Percentiles rank a stretch among this genome's conserved stretches.
Conservation (phyloP, 2,329 filamentous ascomycete genomes). For the Ophiocordyceps camponoti-leonardi region DNA sequence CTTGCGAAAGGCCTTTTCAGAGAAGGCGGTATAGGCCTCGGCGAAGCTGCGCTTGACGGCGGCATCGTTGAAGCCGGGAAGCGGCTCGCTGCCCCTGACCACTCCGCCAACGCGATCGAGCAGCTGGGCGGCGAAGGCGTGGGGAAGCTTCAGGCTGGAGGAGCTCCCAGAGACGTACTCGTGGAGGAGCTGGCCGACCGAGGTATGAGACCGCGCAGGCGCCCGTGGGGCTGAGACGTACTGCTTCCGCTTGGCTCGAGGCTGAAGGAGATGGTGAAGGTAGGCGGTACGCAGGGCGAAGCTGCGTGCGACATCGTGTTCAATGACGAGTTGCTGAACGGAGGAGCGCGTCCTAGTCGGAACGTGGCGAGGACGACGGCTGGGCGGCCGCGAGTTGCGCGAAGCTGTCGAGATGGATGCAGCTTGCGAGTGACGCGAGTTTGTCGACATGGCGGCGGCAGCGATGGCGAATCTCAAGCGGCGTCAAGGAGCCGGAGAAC, state of each 20-base stretch:
- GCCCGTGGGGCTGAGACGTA: slow-evolving; percentile 55
- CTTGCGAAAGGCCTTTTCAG: slow-evolving; percentile 73
- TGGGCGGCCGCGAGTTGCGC: slow-evolving; percentile 18
- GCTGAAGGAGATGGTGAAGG: slow-evolving; percentile 83
- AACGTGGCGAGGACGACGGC: slow-evolving; percentile 21
- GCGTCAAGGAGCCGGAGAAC: slow-evolving; percentile 13
- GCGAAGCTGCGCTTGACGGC: slow-evolving; percentile 87
- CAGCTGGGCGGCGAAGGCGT: slow-evolving; percentile 32
- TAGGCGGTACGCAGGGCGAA: slow-evolving; percentile 84
- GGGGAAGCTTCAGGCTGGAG: slow-evolving; percentile 36
- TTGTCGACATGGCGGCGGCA: slow-evolving; percentile 28
- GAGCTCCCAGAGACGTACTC: slow-evolving; percentile 50
- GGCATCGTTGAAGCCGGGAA: slow-evolving; percentile 83
- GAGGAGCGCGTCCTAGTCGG: slow-evolving; percentile 19
- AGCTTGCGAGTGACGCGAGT: slow-evolving; percentile 18
- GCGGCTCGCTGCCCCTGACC: slow-evolving; percentile 61
- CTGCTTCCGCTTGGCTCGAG: slow-evolving; percentile 75
- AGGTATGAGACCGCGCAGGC: slow-evolving; percentile 45
- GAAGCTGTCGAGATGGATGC: neutral
- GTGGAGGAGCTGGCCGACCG: slow-evolving; percentile 72
- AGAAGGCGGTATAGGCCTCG: slow-evolving; percentile 84
- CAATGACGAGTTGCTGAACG: slow-evolving; percentile 29
- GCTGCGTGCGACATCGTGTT: slow-evolving; percentile 70
- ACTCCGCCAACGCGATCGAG: slow-evolving; percentile 67
- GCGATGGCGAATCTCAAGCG: slow-evolving; percentile 9